Conservation (phyloP, 768 basidiomycete genomes). For the Macrolepiota albuminosa region DNA sequence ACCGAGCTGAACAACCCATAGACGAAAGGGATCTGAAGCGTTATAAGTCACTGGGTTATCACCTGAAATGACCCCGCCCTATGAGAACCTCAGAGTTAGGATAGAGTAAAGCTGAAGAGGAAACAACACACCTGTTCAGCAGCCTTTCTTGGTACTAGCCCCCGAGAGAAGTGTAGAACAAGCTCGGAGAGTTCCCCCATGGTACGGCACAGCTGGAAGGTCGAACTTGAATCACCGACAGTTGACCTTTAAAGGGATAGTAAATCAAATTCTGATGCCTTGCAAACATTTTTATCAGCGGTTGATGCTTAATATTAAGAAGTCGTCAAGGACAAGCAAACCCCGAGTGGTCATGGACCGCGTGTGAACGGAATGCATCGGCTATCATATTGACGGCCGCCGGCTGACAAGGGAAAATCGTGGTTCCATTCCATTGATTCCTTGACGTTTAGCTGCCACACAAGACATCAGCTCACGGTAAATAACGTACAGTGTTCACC, state of each 20-base stretch:
- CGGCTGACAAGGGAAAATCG: not conserved
- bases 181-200: constrained; percentile 49
- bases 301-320: not conserved
- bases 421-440: not conserved
- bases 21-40: constrained; percentile 57
- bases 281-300: not conserved
- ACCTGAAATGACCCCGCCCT: constrained; percentile 79
- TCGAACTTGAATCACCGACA: not conserved
- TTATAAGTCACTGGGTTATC: constrained; percentile 65
- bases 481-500: too few relatives aligned
- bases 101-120: not conserved
- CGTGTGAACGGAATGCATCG: not conserved
- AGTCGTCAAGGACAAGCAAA: not conserved
- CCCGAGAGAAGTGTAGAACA: constrained; percentile 22
- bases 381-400: not conserved
- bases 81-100: not conserved
- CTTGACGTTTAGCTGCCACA: not conserved
- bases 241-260: not conserved
- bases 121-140: constrained; percentile 38
- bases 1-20: constrained; percentile 81
- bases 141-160: constrained; percentile 40
- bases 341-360: not conserved
- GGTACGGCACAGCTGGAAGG: constrained; percentile 10
- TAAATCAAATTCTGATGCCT: not conserved
- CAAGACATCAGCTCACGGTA: not conserved